These are phyloP conservation scores for Moricandia moricandioides DNA, from an alignment of 345 rosid genomes.

Conservation along the genomic window DNA sequence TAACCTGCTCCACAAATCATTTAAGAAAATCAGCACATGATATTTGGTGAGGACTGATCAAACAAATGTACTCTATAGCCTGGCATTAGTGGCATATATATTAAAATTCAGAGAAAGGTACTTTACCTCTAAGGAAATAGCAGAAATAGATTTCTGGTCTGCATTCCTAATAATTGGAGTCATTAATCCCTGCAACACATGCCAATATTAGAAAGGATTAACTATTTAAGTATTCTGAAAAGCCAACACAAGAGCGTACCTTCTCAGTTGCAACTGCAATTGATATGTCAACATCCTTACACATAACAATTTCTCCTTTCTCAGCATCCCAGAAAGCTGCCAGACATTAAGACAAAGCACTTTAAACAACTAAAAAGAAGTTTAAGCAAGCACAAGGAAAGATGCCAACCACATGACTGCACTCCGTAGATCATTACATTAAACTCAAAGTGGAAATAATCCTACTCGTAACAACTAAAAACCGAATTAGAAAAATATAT, in stretches of 20 bases:
- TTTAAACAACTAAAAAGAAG: conserved; percentile 27
- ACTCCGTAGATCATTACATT: conserved; percentile 16
- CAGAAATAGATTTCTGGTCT: conserved; percentile 85
- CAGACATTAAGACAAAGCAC: conserved; percentile 24
- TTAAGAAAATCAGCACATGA: not conserved
- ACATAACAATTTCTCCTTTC: conserved; percentile 65
- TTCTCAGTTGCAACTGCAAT: conserved; percentile 98
- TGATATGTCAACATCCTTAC: conserved; percentile 79
- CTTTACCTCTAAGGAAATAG: conserved; percentile 79
- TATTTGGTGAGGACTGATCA: not conserved
- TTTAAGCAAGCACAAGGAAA: conserved; percentile 8
- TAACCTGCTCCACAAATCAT: conserved; percentile 50
- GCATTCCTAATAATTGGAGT: conserved; percentile 91
- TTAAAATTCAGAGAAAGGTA: not conserved
- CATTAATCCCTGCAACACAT: conserved; percentile 77
- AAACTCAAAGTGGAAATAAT: conserved; percentile 1
- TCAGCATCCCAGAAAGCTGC: conserved; percentile 84
- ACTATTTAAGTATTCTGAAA: conserved; percentile 9
- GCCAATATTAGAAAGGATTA: conserved; percentile 28
- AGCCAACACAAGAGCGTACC: conserved; percentile 44
- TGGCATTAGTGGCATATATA: too few species aligned
- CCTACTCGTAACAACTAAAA: conserved; percentile 10
- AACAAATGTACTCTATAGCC: conserved; percentile 15
- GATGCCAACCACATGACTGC: conserved; percentile 1
- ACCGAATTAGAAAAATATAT: conserved; percentile 1